Base-by-base conservation (phyloP, 1,284 basidiomycete species). In the Earliella scabrosa region DNA sequence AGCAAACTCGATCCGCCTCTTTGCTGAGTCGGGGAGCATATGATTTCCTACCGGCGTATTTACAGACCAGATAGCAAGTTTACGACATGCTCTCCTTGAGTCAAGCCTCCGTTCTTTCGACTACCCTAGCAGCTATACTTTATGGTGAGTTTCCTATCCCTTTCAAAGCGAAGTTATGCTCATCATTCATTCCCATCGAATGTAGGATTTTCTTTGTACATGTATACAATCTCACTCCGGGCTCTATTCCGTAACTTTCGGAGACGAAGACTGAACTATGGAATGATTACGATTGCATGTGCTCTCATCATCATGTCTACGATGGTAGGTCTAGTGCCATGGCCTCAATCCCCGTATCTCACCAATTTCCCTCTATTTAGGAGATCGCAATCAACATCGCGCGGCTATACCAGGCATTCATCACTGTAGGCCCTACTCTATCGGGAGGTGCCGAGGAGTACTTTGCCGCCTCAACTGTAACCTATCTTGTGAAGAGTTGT, bases 401-500 rank as follows among this genome's bases (percentile, higher is more conserved):
- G 2, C 55, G 66, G 10, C 35, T 66, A 3, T 59, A 62, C 20
- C 29, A 63, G 27, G 67, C 65, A 23, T 63, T 66, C 27, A 46
- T 66, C 10, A 38, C 51, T 7, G 20, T 34, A 8, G 56, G 56
- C 1, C 56, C 56, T 1, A 11, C 23, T 1, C 58, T 59, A 6
- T 51, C 62, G 14, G 47, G 38, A 40, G 54, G 61, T 26, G 50
- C 59, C 10, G 44, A 58, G 20, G 40, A 44, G 2, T 74, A 59
- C 52, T 72, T 75, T 49, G 56, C 46, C 2, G 49, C n/a, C n/a
- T 67, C 31, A 52, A 62, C 20, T 56, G 68, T 58, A 54, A 73
- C 71, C 20, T 72, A 46, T 39, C 43, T 58, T 24, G 31, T 46
- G 47, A 71, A 71, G 63, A 69, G 59, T 50, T 61, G 56, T 18